Evolutionary conservation across 192 early-diverging fungal genomes (phyloP), one percentile per base, ranked within the genome.

Genomic region (Entomortierella chlamydospora): DNA sequence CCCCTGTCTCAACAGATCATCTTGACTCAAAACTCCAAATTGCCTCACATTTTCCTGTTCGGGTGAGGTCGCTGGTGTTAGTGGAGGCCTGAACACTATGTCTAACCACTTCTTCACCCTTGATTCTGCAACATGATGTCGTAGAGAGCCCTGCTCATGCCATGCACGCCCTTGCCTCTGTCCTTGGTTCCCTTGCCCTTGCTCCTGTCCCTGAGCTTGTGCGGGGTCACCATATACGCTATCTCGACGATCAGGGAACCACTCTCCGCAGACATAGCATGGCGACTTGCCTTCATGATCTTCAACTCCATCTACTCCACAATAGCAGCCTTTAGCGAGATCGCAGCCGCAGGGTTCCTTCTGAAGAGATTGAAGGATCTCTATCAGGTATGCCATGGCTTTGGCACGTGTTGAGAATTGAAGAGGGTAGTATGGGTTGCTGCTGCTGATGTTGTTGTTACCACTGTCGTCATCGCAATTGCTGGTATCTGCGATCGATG

Each of bases 261-360:
- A 79, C 28, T 79, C 76, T 23, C 76, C 76, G 23, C 76, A 79
- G 43, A 79, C 76, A 61, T 79, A 79, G 33, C 76, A 79, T 0
- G 76, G 76, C 2, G 76, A 59, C n/a, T 61, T 64, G 50, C 63
- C 76, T 52, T 70, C 57, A 66, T 79, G 76, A 22, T 79, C 76
- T 52, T 79, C 76, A 22, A 64, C n/a, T 3, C 76, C 76, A 33
- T 79, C 76, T 9, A 18, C 28, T 10, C 76, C 76, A 45, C 76
- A 79, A 10, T 58, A 34, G 37, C 76, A 79, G 7, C 76, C 76
- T 43, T 50, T 70, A 10, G 51, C 49, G 11, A 79, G 68, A 30
- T 79, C 68, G 31, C 76, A 79, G n/a, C 76, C 76, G 53, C 76
- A 79, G 31, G 68, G 68, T 29, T 79, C 76, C 43, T 70, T 70